Conservation (phyloP, 169 alveolate genomes). For the Eimeria praecox region DNA sequence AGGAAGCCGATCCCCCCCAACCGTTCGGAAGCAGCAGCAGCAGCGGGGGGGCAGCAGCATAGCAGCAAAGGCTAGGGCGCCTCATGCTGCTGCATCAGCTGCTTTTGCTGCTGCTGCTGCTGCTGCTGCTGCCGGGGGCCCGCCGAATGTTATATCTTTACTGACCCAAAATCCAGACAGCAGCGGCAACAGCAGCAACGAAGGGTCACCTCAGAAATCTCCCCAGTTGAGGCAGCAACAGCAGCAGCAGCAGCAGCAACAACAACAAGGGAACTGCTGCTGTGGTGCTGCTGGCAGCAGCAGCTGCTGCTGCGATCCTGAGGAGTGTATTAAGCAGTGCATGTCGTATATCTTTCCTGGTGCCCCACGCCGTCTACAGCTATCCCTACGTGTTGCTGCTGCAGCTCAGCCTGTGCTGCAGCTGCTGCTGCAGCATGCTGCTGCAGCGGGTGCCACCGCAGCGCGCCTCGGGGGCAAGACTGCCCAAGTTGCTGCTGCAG, state of each 20-base stretch:
- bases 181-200: slow-evolving; percentile 5
- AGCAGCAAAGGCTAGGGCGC: not conserved
- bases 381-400: slow-evolving; percentile 30
- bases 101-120: not conserved
- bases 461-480: slow-evolving; percentile 35
- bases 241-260: slow-evolving; percentile 28
- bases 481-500: slow-evolving; percentile 38
- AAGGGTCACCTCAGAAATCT: not conserved
- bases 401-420: slow-evolving; percentile 57
- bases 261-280: slow-evolving; percentile 3
- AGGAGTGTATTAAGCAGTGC: slow-evolving; percentile 8
- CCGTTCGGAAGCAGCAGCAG: not conserved
- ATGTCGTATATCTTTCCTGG: slow-evolving; percentile 13
- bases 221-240: not conserved
- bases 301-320: slow-evolving; percentile 51
- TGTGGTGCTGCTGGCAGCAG: slow-evolving; percentile 26
- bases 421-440: slow-evolving; percentile 61
- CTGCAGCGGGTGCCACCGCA: slow-evolving; percentile 59
- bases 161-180: slow-evolving; percentile 56
- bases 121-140: slow-evolving; percentile 18
- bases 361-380: not conserved
- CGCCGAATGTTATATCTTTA: slow-evolving; percentile 32
- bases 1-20: not conserved
- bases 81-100: not conserved
- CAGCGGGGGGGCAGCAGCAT: slow-evolving; percentile 12